phyloP scores from a whole-genome alignment of 1,139 yeast species.

The Hansenula sp. region DNA sequence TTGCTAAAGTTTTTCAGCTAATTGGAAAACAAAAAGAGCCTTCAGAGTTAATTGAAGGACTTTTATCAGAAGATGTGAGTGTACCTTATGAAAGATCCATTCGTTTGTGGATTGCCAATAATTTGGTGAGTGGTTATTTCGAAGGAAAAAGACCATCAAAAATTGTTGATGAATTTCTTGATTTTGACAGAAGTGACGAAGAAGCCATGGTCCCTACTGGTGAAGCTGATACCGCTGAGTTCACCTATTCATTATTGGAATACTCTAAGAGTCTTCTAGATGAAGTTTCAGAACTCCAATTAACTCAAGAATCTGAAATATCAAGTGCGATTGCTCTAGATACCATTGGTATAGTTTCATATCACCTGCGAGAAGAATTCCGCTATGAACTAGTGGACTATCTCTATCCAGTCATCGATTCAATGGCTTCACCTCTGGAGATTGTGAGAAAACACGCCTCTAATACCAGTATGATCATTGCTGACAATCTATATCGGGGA shows the following conservation, averaged over 20 bases:
- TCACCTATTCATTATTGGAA: constrained; percentile 25
- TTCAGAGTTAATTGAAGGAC: constrained; percentile 10
- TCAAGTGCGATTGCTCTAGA: constrained; percentile 32
- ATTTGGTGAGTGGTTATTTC: constrained; percentile 22
- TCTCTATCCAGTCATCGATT: constrained; percentile 52
- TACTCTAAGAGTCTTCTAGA: constrained; percentile 23
- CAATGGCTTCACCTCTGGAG: constrained; percentile 45
- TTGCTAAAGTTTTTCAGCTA: constrained; percentile 18
- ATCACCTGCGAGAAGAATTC: constrained; percentile 35
- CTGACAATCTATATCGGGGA: constrained; percentile 52
- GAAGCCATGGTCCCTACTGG: constrained; percentile 1
- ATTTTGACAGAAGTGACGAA: constrained; percentile 22
- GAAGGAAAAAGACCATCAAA: constrained; percentile 7
- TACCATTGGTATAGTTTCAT: constrained; percentile 37
- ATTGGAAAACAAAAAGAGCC: constrained; percentile 19
- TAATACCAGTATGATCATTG: constrained; percentile 39
- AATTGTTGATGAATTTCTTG: constrained; percentile 24
- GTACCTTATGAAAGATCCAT: constrained; percentile 18
- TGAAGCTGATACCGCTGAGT: constrained; percentile 12
- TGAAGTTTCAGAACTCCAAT: constrained; percentile 18
- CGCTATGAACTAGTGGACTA: constrained; percentile 47
- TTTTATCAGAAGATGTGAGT: constrained; percentile 13
- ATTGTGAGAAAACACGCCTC: constrained; percentile 44
- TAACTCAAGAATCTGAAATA: constrained; percentile 8
- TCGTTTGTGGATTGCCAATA: constrained; percentile 28